Evolutionary conservation across 2,329 filamentous ascomycete species (phyloP), one percentile per base, ranked within the genome.

Genomic region (Penicillium vulpinum): DNA sequence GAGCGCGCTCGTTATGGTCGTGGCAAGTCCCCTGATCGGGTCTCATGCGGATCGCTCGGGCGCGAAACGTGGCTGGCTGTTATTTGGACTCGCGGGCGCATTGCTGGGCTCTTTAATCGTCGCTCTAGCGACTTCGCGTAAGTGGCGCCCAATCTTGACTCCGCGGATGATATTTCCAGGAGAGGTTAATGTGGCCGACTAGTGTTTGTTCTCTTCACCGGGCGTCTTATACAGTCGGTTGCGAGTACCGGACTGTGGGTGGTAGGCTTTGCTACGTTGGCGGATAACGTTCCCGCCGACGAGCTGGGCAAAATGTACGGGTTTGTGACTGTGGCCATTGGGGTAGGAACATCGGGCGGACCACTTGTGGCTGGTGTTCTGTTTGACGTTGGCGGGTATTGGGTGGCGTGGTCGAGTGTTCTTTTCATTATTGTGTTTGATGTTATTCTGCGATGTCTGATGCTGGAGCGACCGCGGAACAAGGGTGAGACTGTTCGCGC

Each of bases 341-440:
- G 62, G 1, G 62, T 62, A 11, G 72, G 72, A 4, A 62, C 66
- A 2, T 64, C 67, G 1, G 61, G 56, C 4, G 71, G 69, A 1
- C 72, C 72, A 1, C 62, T 69, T 28, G 47, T 68, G 0, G 63
- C 67, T 8, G 72, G 70, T 0, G 50, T 66, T 11, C 36, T 74
- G 1, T 66, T 73, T 16, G 61, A 69, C 24, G 9, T 67, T 4
- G 57, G 59, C 2, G 69, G 69, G 6, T 73, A 73, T 29, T 70
- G 66, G 65, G 36, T 58, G 8, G 68, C 70, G 4, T 73, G 70
- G 70, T 59, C 58, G 0, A 66, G 65, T 26, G 67, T 70, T 0
- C 61, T 73, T 18, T 54, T 54, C 0, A 55, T 73, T 7, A 55
- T 73, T 4, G 16, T 63, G 4, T 33, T 70, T 11, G 69, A 73